Evolutionary conservation across 495 filamentous ascomycete genomes (phyloP).

Genomic region (Thermothielavioides terrestris): DNA sequence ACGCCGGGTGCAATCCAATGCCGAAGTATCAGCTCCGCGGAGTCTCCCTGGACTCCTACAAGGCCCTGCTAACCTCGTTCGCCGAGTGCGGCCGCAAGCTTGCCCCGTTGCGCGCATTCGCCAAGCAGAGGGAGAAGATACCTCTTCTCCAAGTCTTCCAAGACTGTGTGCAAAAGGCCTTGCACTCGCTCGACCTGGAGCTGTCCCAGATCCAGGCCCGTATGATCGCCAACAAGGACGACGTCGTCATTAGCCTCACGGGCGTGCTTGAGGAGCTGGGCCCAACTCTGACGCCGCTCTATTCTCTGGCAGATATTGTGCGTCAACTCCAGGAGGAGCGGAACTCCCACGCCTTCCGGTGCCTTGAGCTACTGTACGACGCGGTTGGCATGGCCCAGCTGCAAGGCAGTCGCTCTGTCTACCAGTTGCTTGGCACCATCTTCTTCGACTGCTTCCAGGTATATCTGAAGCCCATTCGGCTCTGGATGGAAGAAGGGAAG

Average conservation of each 20-base stretch:
- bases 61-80: conserved; percentile 32
- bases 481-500: conserved; percentile 80
- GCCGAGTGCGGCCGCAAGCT: conserved; percentile 34
- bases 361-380: conserved; percentile 69
- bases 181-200: conserved; percentile 36
- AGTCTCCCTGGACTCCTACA: conserved; percentile 35
- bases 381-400: conserved; percentile 59
- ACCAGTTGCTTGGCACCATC: conserved; percentile 51
- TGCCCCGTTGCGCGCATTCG: conserved; percentile 28
- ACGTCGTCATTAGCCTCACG: conserved; percentile 49
- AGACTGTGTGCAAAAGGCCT: conserved; percentile 32
- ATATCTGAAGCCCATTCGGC: conserved; percentile 68
- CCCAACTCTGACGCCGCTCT: conserved; percentile 45
- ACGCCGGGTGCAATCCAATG: conserved; percentile 28
- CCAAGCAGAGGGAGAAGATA: conserved; percentile 24
- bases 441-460: conserved; percentile 79
- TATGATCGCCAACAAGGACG: conserved; percentile 34
- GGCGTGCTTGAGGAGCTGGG: conserved; percentile 53
- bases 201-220: conserved; percentile 39
- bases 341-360: conserved; percentile 42
- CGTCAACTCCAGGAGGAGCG: conserved; percentile 29
- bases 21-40: conserved; percentile 29
- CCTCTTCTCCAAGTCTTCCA: conserved; percentile 46
- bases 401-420: conserved; percentile 51
- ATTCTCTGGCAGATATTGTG: conserved; percentile 44